phyloP scores from a whole-genome alignment of 2,329 filamentous ascomycete species.

The Sporothrix pseudoabietina region DNA sequence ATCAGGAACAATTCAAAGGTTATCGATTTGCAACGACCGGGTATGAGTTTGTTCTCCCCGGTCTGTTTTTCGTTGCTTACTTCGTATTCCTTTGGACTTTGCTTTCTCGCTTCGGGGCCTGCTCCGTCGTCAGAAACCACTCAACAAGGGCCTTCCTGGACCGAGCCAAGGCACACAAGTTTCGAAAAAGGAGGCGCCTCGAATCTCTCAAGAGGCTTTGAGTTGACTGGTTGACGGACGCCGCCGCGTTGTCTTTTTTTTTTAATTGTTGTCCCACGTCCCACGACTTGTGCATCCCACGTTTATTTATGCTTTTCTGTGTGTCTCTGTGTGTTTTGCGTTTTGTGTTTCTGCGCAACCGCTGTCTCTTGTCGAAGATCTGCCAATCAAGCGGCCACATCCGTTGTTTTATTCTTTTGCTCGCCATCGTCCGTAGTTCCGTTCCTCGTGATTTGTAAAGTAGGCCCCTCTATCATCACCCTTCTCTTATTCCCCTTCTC shows the following conservation, averaged over 20 bases:
- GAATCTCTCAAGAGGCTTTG: neutral
- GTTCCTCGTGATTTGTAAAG: neutral
- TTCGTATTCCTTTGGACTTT: neutral
- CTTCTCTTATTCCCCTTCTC: neutral
- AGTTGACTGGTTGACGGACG: neutral
- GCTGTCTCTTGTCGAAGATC: neutral
- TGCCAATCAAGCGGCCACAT: neutral
- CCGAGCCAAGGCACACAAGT: neutral
- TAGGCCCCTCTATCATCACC: neutral
- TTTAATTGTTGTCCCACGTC: neutral
- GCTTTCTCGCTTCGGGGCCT: neutral
- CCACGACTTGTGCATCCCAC: neutral
- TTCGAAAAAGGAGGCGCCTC: slow-evolving; percentile 5
- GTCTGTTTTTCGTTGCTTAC: neutral
- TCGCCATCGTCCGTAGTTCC: neutral
- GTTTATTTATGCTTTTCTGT: neutral
- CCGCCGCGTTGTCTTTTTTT: neutral
- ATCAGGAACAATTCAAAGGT: neutral
- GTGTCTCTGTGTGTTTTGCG: neutral
- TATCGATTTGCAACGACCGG: neutral
- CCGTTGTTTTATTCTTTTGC: neutral
- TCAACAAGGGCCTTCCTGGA: slow-evolving; percentile 4
- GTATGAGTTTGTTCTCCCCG: neutral
- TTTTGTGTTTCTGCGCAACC: slow-evolving; percentile 4
- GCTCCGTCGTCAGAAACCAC: neutral